phyloP scores from a whole-genome alignment of 1,284 basidiomycete species.

The Cerioporus squamosus region DNA sequence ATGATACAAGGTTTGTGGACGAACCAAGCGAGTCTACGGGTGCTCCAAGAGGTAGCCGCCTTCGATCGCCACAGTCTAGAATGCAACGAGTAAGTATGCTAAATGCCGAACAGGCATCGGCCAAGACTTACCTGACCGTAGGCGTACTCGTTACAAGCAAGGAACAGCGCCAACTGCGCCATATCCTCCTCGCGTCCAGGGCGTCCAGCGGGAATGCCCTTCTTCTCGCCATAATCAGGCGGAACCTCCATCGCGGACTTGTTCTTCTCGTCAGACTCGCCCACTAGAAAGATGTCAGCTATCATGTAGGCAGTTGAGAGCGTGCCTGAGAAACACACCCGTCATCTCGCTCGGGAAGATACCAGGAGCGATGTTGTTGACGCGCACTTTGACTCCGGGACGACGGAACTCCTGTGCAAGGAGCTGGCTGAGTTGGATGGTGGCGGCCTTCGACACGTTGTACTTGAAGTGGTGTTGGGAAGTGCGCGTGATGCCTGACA shows the following conservation, averaged over 20 bases:
- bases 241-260: slow-evolving; percentile 37
- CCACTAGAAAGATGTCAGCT: slow-evolving; percentile 17
- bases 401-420: slow-evolving; percentile 43
- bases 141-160: slow-evolving; percentile 40
- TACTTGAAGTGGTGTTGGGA: slow-evolving; percentile 44
- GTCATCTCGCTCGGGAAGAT: slow-evolving; percentile 46
- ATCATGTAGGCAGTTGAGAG: neutral
- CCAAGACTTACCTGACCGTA: slow-evolving; percentile 37
- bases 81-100: neutral
- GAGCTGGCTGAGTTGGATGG: slow-evolving; percentile 42
- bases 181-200: slow-evolving; percentile 42
- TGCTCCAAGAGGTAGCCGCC: slow-evolving; percentile 40
- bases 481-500: slow-evolving; percentile 41
- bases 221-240: slow-evolving; percentile 37
- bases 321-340: slow-evolving; percentile 23
- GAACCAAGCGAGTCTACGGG: slow-evolving; percentile 27
- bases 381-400: slow-evolving; percentile 38
- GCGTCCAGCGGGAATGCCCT: slow-evolving; percentile 42
- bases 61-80: slow-evolving; percentile 35
- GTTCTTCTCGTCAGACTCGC: slow-evolving; percentile 39
- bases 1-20: neutral
- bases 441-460: slow-evolving; percentile 43
- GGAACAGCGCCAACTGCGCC: slow-evolving; percentile 40
- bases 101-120: neutral
- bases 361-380: slow-evolving; percentile 43